Evolutionary conservation across 2,329 filamentous ascomycete genomes (phyloP).

Genomic region (Colletotrichum echinochloae): DNA sequence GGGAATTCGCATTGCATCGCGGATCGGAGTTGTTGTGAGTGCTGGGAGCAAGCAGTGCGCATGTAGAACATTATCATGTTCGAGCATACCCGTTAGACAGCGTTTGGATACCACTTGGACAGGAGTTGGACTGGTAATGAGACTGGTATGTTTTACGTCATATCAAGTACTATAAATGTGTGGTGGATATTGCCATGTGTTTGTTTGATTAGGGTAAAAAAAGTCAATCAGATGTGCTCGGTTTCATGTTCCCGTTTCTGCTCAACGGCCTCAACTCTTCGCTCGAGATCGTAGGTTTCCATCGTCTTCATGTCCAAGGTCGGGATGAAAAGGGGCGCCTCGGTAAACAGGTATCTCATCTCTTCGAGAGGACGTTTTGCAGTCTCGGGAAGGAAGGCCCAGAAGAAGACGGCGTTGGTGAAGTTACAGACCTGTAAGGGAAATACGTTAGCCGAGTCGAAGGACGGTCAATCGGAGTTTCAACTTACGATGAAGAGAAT

Average conservation of each 20-base stretch:
- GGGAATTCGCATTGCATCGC: not conserved
- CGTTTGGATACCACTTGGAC: not conserved
- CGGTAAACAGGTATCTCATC: slow-evolving; percentile 75
- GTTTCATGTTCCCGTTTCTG: slow-evolving; percentile 55
- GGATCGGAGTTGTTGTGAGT: no score
- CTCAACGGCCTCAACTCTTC: slow-evolving; percentile 67
- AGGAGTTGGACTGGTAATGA: not conserved
- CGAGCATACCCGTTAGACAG: slow-evolving; percentile 1
- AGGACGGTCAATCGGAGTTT: no score
- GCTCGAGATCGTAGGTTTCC: slow-evolving; percentile 65
- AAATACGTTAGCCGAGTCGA: not conserved
- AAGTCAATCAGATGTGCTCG: slow-evolving; percentile 23
- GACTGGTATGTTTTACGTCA: slow-evolving; percentile 7
- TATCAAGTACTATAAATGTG: slow-evolving; percentile 17
- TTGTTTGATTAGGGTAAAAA: not conserved
- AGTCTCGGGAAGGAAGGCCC: slow-evolving; percentile 75
- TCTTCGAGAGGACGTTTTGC: slow-evolving; percentile 73
- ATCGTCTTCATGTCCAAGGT: slow-evolving; percentile 62
- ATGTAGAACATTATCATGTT: not conserved
- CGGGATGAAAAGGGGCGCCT: slow-evolving; percentile 72
- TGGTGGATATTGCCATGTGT: not conserved
- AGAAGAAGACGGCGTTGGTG: slow-evolving; percentile 64
- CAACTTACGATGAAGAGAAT: slow-evolving; percentile 55
- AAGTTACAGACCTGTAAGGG: slow-evolving; percentile 69
- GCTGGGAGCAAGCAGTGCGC: not conserved